Evolutionary conservation across 129 eudicot species (phyloP), one percentile per base, ranked within the genome.

Genomic region (Kitagawia praeruptora): DNA sequence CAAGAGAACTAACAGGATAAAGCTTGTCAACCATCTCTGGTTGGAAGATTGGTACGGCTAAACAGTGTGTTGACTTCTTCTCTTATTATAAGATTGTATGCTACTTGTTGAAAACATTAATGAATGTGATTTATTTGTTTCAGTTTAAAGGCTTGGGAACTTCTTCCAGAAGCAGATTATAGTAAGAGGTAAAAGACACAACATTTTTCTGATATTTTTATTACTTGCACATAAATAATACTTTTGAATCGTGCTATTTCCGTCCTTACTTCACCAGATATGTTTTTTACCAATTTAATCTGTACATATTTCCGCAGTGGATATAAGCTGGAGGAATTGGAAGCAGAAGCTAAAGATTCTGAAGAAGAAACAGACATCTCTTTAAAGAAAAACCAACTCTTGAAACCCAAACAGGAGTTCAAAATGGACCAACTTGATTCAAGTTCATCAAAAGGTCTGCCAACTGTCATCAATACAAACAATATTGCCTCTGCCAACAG

Each of bases 141-240:
- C 89, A 96, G 99, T 85, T 85, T 96, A 66, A 96, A 85, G 84
- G 86, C 91, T 12, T 96, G 99, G 99, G 90, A 90, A 83, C 76
- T 92, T 41, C 85, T 92, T 73, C 82, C 96, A 64, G 99, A 96
- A 89, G 87, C 81, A 34, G 82, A 85, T 54, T 96, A 96, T 82
- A 80, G 75, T 42, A 96, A 89, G 82, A 92, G 99, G 99, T 96
- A 78, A 88, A 71, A 67, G 75, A 40, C 72, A 82, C 25, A 45
- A 73, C 13, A 58, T n/a, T 77, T 40, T 56, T 23, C 8, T 82
- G 25, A 77, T 76, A 51, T 41, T 12, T 21, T 47, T n/a, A 37
- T 45, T 45, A 70, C 28, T 47, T 63, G 16, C 56, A 73, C 34
- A 3, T 82, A 9, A 31, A 41, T 34, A 21, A 0, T 18, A 9